These are phyloP conservation scores for Trichoderma sp. DNA, from an alignment of 2,329 filamentous ascomycete genomes.

Conservation along the genomic window DNA sequence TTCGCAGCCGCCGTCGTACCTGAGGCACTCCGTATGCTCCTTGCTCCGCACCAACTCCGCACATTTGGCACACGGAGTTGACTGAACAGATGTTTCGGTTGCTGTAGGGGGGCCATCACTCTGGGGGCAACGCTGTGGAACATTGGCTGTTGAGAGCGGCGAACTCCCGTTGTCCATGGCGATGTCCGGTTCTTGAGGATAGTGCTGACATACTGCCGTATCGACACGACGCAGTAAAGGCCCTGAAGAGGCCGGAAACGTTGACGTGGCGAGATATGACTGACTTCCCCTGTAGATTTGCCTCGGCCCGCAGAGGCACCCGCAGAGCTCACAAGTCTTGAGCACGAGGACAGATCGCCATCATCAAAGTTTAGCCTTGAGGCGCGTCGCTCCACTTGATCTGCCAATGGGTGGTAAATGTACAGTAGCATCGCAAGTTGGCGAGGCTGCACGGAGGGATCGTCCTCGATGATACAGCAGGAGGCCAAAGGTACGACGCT, in stretches of 20 bases:
- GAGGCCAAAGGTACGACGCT: not conserved
- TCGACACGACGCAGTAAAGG: too few relatives aligned
- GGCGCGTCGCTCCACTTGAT: constrained; percentile 4
- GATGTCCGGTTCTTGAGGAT: not conserved
- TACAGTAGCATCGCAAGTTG: not conserved
- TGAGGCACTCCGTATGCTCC: constrained; percentile 21
- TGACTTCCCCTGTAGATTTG: not conserved
- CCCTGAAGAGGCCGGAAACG: not conserved
- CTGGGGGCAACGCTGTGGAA: constrained; percentile 9
- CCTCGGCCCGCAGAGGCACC: not conserved
- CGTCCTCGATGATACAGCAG: not conserved
- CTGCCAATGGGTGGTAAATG: not conserved
- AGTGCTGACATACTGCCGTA: not conserved
- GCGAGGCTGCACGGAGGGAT: constrained; percentile 12
- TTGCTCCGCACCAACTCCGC: constrained; percentile 23
- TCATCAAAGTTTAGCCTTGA: constrained; percentile 9
- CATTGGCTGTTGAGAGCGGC: not conserved
- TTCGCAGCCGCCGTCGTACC: constrained; percentile 15
- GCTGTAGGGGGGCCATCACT: not conserved
- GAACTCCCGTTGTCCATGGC: not conserved
- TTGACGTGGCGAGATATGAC: not conserved
- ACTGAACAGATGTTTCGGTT: not conserved
- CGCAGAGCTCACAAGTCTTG: not conserved
- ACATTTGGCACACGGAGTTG: constrained; percentile 15
- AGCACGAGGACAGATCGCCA: constrained; percentile 8